Base-by-base conservation (phyloP, 2,329 filamentous ascomycete species). In the Calonectria crousiana region DNA sequence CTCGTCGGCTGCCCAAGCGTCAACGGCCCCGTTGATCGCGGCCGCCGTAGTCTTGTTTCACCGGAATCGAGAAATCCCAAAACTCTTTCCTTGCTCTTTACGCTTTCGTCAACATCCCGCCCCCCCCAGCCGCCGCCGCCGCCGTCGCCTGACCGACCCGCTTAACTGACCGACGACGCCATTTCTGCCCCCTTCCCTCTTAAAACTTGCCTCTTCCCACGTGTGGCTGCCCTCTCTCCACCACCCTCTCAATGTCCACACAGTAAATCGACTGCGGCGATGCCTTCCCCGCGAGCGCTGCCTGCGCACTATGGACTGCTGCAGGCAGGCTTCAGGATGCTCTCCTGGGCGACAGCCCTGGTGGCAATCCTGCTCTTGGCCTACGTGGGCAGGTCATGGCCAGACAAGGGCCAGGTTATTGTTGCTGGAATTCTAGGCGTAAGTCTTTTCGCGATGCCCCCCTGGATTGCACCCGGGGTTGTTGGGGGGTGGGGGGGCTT, bases 321-420 rank as follows among this genome's bases (percentile, higher is more conserved):
- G 36, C 80, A 82, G 44, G 80, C 82, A 1, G 72, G 73, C 30
- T 72, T 79, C 68, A 78, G 84, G 52, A 72, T 78, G 20, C 36
- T 84, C 34, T 82, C 80, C 53, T 85, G 84, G 84, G 65, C 82
- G 44, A 81, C 81, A 49, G 79, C 79, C 53, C 74, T 84, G n/a
- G 78, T 79, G 1, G 76, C 82, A 56, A 78, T 85, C 38, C 75
- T 84, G 2, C 75, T 84, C 53, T 74, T 85, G 41, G 81, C 78
- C 16, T 85, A 80, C 44, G 74, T 84, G 36, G 80, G 82, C 51
- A 82, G 82, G 34, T 76, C 77, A 47, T 85, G 84, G 84, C 74
- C 81, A 0, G 73, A 76, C 14, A 81, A 80, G 53, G 78, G 77
- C 30, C 81, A 82, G 16, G 77, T 82, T 4, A 75, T 82, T 2